Evolutionary conservation across 441 rosid genomes (phyloP).

Genomic region (Syzygium malaccense): DNA sequence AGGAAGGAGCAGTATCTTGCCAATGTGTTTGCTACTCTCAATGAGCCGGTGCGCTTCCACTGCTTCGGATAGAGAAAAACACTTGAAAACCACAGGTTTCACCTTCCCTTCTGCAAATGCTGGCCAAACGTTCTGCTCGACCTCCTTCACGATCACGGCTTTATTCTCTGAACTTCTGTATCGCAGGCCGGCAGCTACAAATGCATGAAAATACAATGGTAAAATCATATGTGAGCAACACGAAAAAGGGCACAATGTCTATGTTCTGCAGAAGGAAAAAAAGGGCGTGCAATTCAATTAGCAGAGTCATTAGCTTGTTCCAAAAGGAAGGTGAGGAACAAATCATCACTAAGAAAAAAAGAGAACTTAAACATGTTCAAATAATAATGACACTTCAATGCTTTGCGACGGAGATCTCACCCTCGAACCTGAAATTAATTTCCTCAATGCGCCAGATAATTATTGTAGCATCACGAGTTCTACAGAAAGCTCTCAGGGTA

Average conservation of each 20-base stretch:
- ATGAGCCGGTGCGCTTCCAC: conserved; percentile 10
- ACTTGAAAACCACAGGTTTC: conserved; percentile 10
- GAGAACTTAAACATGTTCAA: not conserved
- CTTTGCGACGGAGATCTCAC: not conserved
- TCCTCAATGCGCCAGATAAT: not conserved
- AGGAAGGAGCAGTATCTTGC: conserved; percentile 9
- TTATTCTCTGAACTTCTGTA: conserved; percentile 1
- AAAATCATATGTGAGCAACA: not conserved
- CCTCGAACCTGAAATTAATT: not conserved
- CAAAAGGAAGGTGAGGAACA: not conserved
- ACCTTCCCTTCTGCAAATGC: conserved; percentile 11
- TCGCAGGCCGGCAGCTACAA: conserved; percentile 9
- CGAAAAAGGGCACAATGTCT: not conserved
- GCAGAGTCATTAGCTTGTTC: not conserved
- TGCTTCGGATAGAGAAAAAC: conserved; percentile 2
- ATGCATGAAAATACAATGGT: not conserved
- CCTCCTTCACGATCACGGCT: conserved; percentile 1
- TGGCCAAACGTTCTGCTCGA: conserved; percentile 14
- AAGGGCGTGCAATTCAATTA: not conserved
- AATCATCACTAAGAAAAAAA: not conserved
- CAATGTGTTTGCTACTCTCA: conserved; percentile 6
- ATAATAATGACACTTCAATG: not conserved
- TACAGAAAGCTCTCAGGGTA: too few relatives aligned
- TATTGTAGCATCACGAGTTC: too few relatives aligned
- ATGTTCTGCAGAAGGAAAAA: not conserved